Conservation (phyloP, 2,329 filamentous ascomycete genomes). For the Triangularia setosa region DNA sequence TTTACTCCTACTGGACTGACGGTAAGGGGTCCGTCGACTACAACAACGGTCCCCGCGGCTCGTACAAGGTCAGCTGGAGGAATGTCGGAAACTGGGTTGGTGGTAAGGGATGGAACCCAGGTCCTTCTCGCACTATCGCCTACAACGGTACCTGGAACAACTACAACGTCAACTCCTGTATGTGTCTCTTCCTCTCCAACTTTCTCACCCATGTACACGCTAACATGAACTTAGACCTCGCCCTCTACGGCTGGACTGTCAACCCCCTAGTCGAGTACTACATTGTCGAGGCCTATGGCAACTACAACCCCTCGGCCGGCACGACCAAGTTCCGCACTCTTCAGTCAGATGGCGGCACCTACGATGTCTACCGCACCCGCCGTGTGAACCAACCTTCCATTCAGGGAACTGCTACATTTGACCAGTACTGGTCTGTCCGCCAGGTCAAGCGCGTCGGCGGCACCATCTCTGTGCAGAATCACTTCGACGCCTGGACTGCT, state of each 20-base stretch:
- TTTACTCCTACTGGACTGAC: slow-evolving; percentile 45
- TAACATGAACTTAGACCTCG: slow-evolving; percentile 21
- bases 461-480: slow-evolving; percentile 46
- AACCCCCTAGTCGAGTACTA: slow-evolving; percentile 30
- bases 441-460: slow-evolving; percentile 44
- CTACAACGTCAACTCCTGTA: slow-evolving; percentile 28
- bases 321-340: slow-evolving; percentile 31
- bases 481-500: slow-evolving; percentile 49
- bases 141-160: slow-evolving; percentile 31
- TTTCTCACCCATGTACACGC: background rate
- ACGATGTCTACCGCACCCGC: slow-evolving; percentile 34
- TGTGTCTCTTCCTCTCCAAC: background rate
- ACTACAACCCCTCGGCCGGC: slow-evolving; percentile 38
- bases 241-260: slow-evolving; percentile 34
- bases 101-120: slow-evolving; percentile 57
- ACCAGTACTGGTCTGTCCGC: slow-evolving; percentile 50
- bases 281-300: slow-evolving; percentile 34
- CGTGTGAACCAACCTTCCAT: slow-evolving; percentile 42
- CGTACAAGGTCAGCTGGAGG: slow-evolving; percentile 43
- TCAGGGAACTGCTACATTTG: slow-evolving; percentile 43
- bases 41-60: slow-evolving; percentile 38
- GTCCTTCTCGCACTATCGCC: slow-evolving; percentile 30
- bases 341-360: slow-evolving; percentile 32
- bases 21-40: slow-evolving; percentile 37
- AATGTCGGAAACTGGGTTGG: slow-evolving; percentile 49